phyloP scores from a whole-genome alignment of 306 rosid genomes.

The Boehmeria nivea region DNA sequence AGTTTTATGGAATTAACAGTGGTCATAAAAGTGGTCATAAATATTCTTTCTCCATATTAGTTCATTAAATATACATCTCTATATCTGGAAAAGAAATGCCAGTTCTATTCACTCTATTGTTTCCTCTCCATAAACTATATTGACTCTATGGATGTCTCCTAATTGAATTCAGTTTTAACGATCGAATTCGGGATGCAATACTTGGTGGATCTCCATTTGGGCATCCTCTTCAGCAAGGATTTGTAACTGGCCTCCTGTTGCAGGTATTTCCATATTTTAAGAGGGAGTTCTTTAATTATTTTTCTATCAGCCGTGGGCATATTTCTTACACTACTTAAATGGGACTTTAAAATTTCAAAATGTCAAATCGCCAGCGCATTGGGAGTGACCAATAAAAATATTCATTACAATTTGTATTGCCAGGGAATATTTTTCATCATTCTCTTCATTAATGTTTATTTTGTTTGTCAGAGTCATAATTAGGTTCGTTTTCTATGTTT shows the following conservation, averaged over 20 bases:
- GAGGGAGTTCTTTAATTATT: neutral
- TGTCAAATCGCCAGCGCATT: neutral
- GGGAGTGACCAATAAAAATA: neutral
- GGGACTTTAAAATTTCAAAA: neutral
- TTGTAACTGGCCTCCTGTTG: constrained; percentile 72
- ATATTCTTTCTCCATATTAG: too few relatives aligned
- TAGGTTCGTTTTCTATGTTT: too few relatives aligned
- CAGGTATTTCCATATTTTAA: constrained; percentile 41
- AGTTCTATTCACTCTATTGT: too few relatives aligned
- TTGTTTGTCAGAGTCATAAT: too few relatives aligned
- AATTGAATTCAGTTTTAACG: constrained; percentile 62
- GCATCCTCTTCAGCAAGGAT: constrained; percentile 95
- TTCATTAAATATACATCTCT: neutral
- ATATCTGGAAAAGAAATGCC: neutral
- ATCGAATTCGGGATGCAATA: constrained; percentile 87
- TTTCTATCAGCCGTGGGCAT: too few relatives aligned
- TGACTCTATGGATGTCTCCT: constrained; percentile 22
- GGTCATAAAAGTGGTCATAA: too few relatives aligned
- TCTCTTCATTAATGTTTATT: too few relatives aligned
- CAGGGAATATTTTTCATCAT: too few relatives aligned
- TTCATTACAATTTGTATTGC: too few relatives aligned
- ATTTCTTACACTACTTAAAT: neutral
- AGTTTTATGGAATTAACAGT: too few relatives aligned
- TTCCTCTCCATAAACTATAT: constrained; percentile 6
- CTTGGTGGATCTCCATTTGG: constrained; percentile 99